Evolutionary conservation across 1,284 basidiomycete species (phyloP), one percentile per base, ranked within the genome.

Genomic region (Fistulinella cinereoalba): DNA sequence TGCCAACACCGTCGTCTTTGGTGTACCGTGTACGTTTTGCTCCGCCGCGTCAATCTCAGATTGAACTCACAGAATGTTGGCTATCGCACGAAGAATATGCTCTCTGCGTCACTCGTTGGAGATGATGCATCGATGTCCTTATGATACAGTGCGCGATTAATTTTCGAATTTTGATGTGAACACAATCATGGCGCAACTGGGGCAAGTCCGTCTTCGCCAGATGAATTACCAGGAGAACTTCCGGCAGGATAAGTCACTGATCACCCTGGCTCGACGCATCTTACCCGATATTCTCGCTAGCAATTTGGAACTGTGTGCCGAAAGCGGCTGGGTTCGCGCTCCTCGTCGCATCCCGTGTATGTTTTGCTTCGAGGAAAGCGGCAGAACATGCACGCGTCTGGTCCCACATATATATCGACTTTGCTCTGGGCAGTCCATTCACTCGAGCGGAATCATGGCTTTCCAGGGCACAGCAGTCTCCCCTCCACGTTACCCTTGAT

Each of bases 281-380:
- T 79, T 79, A 5, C 65, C 67, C 4, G 82, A 85, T 55, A 60
- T 83, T 19, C 72, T 85, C 33, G 76, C 74, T 27, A 61, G 65
- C 49, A 77, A 83, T 25, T 79, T 83, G 53, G 72, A 77, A 49
- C 61, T 70, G 25, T 80, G 77, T 55, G 71, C 74, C 8, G 62
- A 62, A 19, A 69, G 71, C 40, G 77, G 77, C 11, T 83, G 78
- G 76, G 75, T 73, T 16, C 71, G 72, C 19, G 79, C 75, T 10
- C 81, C 59, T 83, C 16, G 68, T 72, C 37, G 72, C 73, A 34
- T 82, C 80, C 12, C 78, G 81, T 42, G 80, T 83, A 28, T 85
- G 80, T 55, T 71, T 75, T 3, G 66, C 74, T 45, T 85, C 82
- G 82, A 71, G 80, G 43, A 70, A 67, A 53, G 80, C 79, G 0